phyloP scores from a whole-genome alignment of 2,329 filamentous ascomycete genomes.

The Venturia effusa region DNA sequence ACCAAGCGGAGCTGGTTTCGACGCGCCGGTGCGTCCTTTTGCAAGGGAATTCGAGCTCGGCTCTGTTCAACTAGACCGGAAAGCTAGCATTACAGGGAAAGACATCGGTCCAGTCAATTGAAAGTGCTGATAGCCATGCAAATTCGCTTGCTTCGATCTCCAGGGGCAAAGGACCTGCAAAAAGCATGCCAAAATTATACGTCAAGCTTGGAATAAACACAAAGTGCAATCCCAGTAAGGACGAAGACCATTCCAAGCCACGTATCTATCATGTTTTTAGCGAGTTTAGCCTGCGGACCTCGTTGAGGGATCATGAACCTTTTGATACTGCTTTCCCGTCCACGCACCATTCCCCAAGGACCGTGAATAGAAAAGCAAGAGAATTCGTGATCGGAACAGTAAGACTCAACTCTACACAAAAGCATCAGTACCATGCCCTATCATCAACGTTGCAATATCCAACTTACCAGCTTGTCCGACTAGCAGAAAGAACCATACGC shows the following conservation, averaged over 20 bases:
- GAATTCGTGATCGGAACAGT: constrained; percentile 95
- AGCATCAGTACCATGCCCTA: background rate
- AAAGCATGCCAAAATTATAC: background rate
- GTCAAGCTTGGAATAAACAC: constrained; percentile 50
- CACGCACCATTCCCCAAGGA: constrained; percentile 88
- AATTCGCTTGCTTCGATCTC: background rate
- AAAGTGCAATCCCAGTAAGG: constrained; percentile 68
- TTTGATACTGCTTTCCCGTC: constrained; percentile 81
- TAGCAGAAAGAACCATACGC: constrained; percentile 91
- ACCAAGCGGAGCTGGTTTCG: background rate
- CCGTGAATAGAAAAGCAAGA: constrained; percentile 89
- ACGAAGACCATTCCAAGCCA: constrained; percentile 74
- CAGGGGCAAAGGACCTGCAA: background rate
- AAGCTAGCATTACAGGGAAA: background rate
- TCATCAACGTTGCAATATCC: background rate
- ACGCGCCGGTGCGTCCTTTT: background rate
- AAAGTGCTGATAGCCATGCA: background rate
- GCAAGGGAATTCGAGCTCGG: background rate
- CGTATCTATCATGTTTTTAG: constrained; percentile 47
- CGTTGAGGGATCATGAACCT: constrained; percentile 41
- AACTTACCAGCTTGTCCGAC: constrained; percentile 80
- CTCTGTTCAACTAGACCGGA: background rate
- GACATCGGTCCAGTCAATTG: background rate
- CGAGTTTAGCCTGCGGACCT: background rate
- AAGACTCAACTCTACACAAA: constrained; percentile 63